These are phyloP conservation scores for Aphanomyces cochlioides DNA, from an alignment of 352 stramenopile genomes.

Conservation along the genomic window DNA sequence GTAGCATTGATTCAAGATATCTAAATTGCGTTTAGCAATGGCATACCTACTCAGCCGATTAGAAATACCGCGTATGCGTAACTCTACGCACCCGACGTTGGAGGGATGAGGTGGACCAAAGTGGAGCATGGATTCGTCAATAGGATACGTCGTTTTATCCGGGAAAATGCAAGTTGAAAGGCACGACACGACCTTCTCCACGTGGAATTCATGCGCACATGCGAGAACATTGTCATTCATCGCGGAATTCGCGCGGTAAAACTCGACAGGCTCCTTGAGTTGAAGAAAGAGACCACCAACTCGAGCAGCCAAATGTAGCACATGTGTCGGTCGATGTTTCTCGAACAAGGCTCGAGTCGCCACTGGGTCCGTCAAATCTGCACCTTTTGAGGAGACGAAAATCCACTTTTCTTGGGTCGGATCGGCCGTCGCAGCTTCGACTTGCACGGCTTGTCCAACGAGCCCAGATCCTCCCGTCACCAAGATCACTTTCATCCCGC, in stretches of 20 bases:
- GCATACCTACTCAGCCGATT: conserved; percentile 45
- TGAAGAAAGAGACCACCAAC: conserved; percentile 88
- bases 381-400: conserved; percentile 92
- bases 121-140: conserved; percentile 98
- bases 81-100: conserved; percentile 79
- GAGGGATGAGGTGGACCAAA: conserved; percentile 72
- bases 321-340: conserved; percentile 91
- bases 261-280: conserved; percentile 92
- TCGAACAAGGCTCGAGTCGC: conserved; percentile 92
- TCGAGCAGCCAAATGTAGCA: conserved; percentile 97
- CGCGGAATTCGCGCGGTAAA: conserved; percentile 97
- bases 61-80: no score
- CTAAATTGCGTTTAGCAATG: conserved; percentile 98
- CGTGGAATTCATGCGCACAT: conserved; percentile 79
- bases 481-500: conserved; percentile 58
- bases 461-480: conserved; percentile 96
- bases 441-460: conserved; percentile 81
- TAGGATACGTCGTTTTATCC: conserved; percentile 97
- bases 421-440: conserved; percentile 39
- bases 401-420: conserved; percentile 81
- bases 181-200: conserved; percentile 97
- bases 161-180: conserved; percentile 99
- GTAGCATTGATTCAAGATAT: conserved; percentile 97
- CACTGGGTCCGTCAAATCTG: conserved; percentile 84
- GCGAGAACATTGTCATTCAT: conserved; percentile 99